Evolutionary conservation across 371 early-diverging fungal species (phyloP), one percentile per base, ranked within the genome.

Genomic region (Basidiobolus meristosporus): DNA sequence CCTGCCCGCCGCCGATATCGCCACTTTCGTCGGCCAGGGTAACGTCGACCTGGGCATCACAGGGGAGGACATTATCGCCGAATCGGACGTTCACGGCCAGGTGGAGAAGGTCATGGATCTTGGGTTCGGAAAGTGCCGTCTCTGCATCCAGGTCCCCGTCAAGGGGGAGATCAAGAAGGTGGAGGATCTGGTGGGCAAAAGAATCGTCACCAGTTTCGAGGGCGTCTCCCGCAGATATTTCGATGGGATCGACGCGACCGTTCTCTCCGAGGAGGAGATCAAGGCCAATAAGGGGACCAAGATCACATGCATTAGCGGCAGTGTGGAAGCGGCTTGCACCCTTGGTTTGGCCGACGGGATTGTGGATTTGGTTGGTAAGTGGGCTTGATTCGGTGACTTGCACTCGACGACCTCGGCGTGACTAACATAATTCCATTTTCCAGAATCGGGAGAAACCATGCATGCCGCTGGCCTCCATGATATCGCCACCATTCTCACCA

Each of bases 371-470:
- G 72, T 71, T 48, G 65, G 65, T 64, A 44, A 40, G 58, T 55
- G n/a, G 12, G 15, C 10, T 16, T 18, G 21, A 37, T 17, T 37
- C 5, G 18, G n/a, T 12, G 6, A 35, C 35, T 7, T 11, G 16
- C 16, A 16, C 9, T 6, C 16, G 6, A 16, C 16, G 11, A 10
- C 10, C 9, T 31, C n/a, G 31, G 10, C n/a, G n/a, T 7, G 7
- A 35, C 14, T 14, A 35, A 14, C 11, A 35, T 7, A 7, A 35
- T 16, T 5, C 9, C 21, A 36, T 36, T 37, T 43, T 12, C 21
- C 81, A 32, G 97, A 96, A 60, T 87, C 89, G 12, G 97, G 95
- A 46, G 95, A 96, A 51, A 92, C 95, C 3, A 96, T 96, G 95
- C 76, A 85, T 42, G 95, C 92, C n/a, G 95, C 95, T 14, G 90